Percentiles rank a stretch among this genome's conserved stretches.
Conservation (phyloP, 164 flowering plant species). For the Magnolia changhungtana region DNA sequence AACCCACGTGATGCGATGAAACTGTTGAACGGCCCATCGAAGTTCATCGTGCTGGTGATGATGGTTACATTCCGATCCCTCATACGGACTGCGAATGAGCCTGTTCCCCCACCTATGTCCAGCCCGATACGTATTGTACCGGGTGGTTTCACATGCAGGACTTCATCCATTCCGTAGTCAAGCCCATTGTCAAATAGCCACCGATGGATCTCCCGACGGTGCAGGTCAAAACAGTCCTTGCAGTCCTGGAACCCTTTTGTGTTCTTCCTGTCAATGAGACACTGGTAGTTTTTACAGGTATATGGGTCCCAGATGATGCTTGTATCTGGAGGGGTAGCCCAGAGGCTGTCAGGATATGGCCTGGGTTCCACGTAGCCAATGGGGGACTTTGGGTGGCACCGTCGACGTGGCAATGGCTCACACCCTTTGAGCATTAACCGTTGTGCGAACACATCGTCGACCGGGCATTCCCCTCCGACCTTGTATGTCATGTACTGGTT, state of each 20-base stretch:
- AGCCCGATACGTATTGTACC: constrained; percentile 38
- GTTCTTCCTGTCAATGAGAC: constrained; percentile 25
- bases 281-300: constrained; percentile 35
- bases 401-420: constrained; percentile 45
- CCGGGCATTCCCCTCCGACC: constrained; percentile 34
- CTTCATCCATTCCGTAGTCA: constrained; percentile 30
- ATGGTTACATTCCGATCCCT: constrained; percentile 45
- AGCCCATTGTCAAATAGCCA: constrained; percentile 24
- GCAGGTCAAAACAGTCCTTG: constrained; percentile 38
- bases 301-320: constrained; percentile 38
- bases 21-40: constrained; percentile 40
- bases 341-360: constrained; percentile 27
- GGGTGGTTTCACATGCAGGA: constrained; percentile 20
- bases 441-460: constrained; percentile 34
- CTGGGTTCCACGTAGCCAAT: constrained; percentile 23
- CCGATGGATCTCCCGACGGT: constrained; percentile 28
- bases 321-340: constrained; percentile 32
- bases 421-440: constrained; percentile 38
- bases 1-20: constrained; percentile 45
- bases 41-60: constrained; percentile 35
- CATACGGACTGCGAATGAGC: constrained; percentile 52
- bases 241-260: constrained; percentile 24
- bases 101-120: constrained; percentile 42
- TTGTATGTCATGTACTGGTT: constrained; percentile 34
- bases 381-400: constrained; percentile 41